Base-by-base conservation (phyloP, 2,329 filamentous ascomycete species). In the Talaromyces sp. region DNA sequence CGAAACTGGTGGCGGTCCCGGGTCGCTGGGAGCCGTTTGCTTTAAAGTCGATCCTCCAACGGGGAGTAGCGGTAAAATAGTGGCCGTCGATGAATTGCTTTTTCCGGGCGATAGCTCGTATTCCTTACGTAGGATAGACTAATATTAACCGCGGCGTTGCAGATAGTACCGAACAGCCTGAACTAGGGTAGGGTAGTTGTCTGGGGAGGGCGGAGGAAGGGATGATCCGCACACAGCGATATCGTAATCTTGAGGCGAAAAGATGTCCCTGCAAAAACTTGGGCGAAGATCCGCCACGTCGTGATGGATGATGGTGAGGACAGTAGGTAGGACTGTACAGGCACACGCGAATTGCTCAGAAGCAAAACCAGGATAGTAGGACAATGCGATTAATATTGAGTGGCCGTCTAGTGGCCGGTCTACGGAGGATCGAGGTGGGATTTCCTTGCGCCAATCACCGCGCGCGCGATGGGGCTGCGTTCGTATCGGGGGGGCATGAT, bases 231-330 rank as follows among this genome's bases (percentile, higher is more conserved):
- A 54, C 50, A 49, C 47, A 31, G 27, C 27, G 27, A 31, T 31
- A n/a, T 41, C 37, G 45, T 54, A 54, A 62, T 35, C 37, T 58
- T 52, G 57, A 52, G 63, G 63, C 58, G 56, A 64, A 47, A 41
- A 7, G 43, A 57, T 56, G 33, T 33, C 37, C 24, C 31, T n/a
- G 52, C 14, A 14, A 22, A 11, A 19, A 9, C 33, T 24, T 56
- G 52, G 52, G 52, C 33, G 19, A 56, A 24, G 33, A 39, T 56
- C n/a, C 58, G 41, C 41, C 58, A 49, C 27, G 41, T 27, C 16
- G 52, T 19, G 14, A 41, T 39, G 10, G 33, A 54, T 37, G 52
- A 13, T 56, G 52, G 6, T 37, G 31, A 37, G n/a, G 31, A 37
- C 5, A 13, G 33, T 8, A 37, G n/a, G 39, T 14, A 41, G 14